Base-by-base conservation (phyloP, 352 stramenopile genomes). In the Pythium rhizo-oryzae region DNA sequence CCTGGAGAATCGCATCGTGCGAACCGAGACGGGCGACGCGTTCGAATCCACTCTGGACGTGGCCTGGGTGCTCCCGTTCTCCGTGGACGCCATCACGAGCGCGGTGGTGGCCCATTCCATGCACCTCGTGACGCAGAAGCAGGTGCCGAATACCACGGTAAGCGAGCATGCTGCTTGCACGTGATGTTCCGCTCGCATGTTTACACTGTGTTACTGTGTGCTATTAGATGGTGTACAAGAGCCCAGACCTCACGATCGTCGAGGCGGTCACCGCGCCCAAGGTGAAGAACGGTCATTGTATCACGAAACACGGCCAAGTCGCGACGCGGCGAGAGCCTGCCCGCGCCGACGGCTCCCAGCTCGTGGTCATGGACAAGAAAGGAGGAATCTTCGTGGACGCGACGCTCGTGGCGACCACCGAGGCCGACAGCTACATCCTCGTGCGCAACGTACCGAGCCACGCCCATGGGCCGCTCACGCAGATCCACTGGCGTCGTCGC, bases 51-150 rank as follows among this genome's bases (percentile, higher is more conserved):
- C 37, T 18, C 9, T 41, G 25, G 25, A 39, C 13, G 37, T 57
- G 51, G 51, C 25, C 11, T 57, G 51, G 51, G 8, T 57, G 1
- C 51, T 57, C 9, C 51, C 51, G 25, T 57, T 57, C 15, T 8
- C 8, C 12, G 51, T 57, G 7, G 51, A 57, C 6, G 11, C 9
- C 11, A 30, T 57, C 25, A 18, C 51, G 16, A 41, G 11, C 13
- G 51, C 51, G 23, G 1, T 57, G 24, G 15, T 37, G 24, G 19
- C 30, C 7, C 51, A 57, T 11, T 41, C 35, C 8, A 41, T 30
- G 1, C 51, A 25, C 15, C 3, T 57, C 1, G 51, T 41, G 11
- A 25, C 51, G 25, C 25, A 25, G 4, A 30, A 57, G 12, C n/a
- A 57, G 24, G 23, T 57, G 24, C 25, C n/a, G 9, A 33, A 24